Evolutionary conservation across 176 grass and related monocot genomes (phyloP), one percentile per base, ranked within the genome.

Genomic region (Musa acuminata): DNA sequence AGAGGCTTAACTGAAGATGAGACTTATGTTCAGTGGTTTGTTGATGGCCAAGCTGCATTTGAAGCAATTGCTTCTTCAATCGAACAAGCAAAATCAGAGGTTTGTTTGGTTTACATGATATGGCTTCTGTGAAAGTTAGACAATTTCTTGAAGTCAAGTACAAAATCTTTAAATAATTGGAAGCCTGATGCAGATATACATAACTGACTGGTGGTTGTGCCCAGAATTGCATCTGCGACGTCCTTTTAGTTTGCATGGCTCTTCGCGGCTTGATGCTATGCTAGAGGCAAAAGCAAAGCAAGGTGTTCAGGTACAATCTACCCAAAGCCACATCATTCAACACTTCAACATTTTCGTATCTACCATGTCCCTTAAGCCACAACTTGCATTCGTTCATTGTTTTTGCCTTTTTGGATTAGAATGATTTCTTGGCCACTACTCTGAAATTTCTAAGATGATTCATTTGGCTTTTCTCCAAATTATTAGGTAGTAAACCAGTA

Each of bases 201-300:
- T 96, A 67, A 91, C 92, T 72, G 86, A 87, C 59, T 96, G 92
- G 92, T 96, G 92, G 92, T 82, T 96, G 24, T 96, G 92, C 74
- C 92, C 92, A 73, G 92, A 96, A 84, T 78, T 96, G 74, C 91
- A 91, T 78, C 78, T 96, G 17, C 80, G 71, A 53, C 92, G 92
- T 20, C 92, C 92, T 68, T 96, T 91, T 71, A 64, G 82, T 65
- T 22, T 72, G 72, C 82, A 87, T 76, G 85, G 55, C 20, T 63
- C 77, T 53, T 96, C 92, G 27, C 86, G 92, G 78, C 88, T 96
- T 84, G 92, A 96, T 86, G 22, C 68, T 75, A 84, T 96, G 65
- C 77, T 96, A 52, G 86, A 96, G 77, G 84, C 84, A 64, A 83
- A 71, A 58, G 92, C 92, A 7, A 96, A 91, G 77, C 76, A 88